These are phyloP conservation scores for Dendrothele bispora DNA, from an alignment of 768 basidiomycete genomes.

Conservation along the genomic window DNA sequence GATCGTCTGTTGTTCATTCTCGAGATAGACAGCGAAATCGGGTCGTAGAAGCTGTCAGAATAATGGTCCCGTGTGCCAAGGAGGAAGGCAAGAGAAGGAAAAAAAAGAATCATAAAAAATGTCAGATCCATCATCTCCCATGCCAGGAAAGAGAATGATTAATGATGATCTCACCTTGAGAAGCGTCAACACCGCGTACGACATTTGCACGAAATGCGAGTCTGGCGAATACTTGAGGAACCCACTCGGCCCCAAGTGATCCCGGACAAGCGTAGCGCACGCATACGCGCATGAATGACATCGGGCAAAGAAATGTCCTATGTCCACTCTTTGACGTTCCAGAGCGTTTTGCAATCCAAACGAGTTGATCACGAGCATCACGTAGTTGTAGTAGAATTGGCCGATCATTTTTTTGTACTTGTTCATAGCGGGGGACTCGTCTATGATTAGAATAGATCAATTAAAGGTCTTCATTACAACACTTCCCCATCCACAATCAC, in stretches of 20 bases:
- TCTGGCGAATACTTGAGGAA: conserved; percentile 85
- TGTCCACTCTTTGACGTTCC: conserved; percentile 69
- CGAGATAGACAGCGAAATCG: conserved; percentile 76
- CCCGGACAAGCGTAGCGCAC: conserved; percentile 72
- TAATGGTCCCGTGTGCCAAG: background rate
- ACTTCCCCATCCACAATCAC: background rate
- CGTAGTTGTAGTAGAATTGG: conserved; percentile 83
- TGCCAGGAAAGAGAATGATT: background rate
- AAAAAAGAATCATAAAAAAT: too few relatives aligned
- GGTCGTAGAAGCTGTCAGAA: conserved; percentile 69
- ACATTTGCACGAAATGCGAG: conserved; percentile 86
- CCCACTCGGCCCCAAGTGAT: conserved; percentile 75
- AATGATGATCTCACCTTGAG: conserved; percentile 67
- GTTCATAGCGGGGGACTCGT: conserved; percentile 17
- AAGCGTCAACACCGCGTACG: conserved; percentile 91
- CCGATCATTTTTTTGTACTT: conserved; percentile 54
- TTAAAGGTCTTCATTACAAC: too few relatives aligned
- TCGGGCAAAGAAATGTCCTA: conserved; percentile 82
- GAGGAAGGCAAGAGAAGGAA: conserved; percentile 2
- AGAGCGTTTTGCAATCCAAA: conserved; percentile 97
- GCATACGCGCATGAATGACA: conserved; percentile 72
- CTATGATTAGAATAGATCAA: conserved; percentile 24
- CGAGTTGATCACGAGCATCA: conserved; percentile 87
- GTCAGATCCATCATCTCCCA: background rate
- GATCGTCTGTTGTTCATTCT: conserved; percentile 71